Evolutionary conservation across 1,284 basidiomycete species (phyloP), one percentile per base, ranked within the genome.

Genomic region (Cryptococcus maquisensis): DNA sequence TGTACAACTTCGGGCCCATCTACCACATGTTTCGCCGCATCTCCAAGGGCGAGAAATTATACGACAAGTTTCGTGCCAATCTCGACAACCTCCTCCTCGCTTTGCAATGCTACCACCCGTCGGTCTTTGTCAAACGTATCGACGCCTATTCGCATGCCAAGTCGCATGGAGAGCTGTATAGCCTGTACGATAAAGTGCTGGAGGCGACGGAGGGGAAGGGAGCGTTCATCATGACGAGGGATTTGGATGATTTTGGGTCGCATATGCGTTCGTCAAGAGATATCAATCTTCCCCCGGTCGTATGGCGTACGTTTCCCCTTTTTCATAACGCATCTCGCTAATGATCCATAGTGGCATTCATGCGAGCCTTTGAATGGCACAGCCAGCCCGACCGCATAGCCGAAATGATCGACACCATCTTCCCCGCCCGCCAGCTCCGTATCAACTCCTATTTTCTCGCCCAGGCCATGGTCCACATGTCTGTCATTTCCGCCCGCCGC

Each of bases 261-360:
- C 35, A 44, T 24, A 21, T 26, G 18, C 43, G 24, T 8, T 26
- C 23, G 21, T 3, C 24, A 23, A 47, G 47, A 32, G 49, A 57
- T 41, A 58, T 66, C 16, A 59, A 59, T 13, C 41, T 66, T 2
- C 45, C 60, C 2, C 40, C 49, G 16, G 36, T 26, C 5, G 49
- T 63, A 20, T 67, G 63, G 65, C 9, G 65, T 67, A 39, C 55
- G 65, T 57, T 5, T 4, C n/a, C 32, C 45, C 40, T n/a, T 49
- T 40, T 21, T 15, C 15, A 4, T 6, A 10, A n/a, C 20, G 24
- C 16, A n/a, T 28, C 21, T 32, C 40, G 12, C 47, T 54, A 47
- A 49, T n/a, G 28, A 40, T n/a, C 39, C 8, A 40, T 39, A 59
- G 57, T 43, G 12, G 20, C 41, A 15, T 59, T 59, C 26, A 51